Percentiles rank a stretch among this genome's conserved stretches.
These are phyloP conservation scores for Goniomonas avonlea DNA, from an alignment of 78 protist genomes.

Conservation along the genomic window DNA sequence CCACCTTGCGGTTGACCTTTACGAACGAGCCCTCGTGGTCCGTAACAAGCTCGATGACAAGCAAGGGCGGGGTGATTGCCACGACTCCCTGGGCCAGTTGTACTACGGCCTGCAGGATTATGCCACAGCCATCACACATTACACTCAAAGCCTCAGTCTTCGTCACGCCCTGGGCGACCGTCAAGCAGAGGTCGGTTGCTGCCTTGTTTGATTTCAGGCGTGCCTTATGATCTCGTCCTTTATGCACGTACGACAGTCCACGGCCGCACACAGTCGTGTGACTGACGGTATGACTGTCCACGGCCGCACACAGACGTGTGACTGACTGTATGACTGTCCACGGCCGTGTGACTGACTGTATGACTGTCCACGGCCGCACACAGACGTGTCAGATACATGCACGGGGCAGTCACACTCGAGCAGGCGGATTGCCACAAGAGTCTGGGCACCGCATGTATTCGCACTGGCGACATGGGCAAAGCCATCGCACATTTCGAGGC, in stretches of 20 bases:
- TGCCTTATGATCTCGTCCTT: too few relatives aligned
- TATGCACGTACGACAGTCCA: too few relatives aligned
- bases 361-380: too few relatives aligned
- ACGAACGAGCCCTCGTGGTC: background rate
- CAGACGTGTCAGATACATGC: background rate
- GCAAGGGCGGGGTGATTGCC: background rate
- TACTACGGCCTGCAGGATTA: background rate
- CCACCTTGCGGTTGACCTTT: slow-evolving; percentile 5
- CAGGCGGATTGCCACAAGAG: slow-evolving; percentile 12
- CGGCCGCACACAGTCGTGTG: too few relatives aligned
- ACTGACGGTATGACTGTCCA: too few relatives aligned
- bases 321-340: too few relatives aligned
- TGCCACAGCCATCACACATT: background rate
- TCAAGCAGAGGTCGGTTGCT: too few relatives aligned
- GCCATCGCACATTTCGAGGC: background rate
- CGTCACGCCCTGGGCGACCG: too few relatives aligned
- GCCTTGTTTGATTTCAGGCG: too few relatives aligned
- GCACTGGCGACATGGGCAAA: background rate
- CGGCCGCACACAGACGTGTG: too few relatives aligned
- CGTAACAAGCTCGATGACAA: background rate
- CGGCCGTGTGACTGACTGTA: too few relatives aligned
- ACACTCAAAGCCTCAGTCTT: background rate
- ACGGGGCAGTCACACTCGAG: background rate
- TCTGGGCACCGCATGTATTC: slow-evolving; percentile 3
- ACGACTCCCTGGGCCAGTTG: background rate